A percentile compares a stretch with the other conserved stretches of the same genome.
phyloP scores from a whole-genome alignment of 345 rosid genomes.

The Eucalyptus erythrocorys region DNA sequence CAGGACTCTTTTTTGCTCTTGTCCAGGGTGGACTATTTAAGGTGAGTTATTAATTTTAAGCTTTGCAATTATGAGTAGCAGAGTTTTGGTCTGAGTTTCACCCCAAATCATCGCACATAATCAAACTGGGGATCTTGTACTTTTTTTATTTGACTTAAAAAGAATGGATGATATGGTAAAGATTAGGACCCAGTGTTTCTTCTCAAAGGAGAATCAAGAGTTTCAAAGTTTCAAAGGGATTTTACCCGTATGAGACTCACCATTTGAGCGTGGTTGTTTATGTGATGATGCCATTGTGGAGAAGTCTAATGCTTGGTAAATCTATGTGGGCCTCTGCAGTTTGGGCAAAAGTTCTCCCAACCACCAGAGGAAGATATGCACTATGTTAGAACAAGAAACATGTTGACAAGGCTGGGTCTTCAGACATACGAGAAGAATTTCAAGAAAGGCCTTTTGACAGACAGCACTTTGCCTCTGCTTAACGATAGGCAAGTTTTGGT shows the following conservation, averaged over 20 bases:
- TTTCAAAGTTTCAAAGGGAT: not conserved
- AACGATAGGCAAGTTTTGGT: slow-evolving; percentile 59
- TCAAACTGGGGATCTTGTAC: not conserved
- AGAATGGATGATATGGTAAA: not conserved
- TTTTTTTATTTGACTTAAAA: not conserved
- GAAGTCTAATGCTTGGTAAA: not conserved
- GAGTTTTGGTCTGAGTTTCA: not conserved
- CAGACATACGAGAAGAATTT: slow-evolving; percentile 87
- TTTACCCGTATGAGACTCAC: not conserved
- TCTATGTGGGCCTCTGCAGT: slow-evolving; percentile 16
- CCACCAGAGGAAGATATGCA: slow-evolving; percentile 45
- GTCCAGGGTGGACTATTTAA: slow-evolving; percentile 74
- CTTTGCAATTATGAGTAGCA: not conserved
- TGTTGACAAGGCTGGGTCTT: slow-evolving; percentile 73
- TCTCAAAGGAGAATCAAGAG: not conserved
- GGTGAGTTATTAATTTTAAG: slow-evolving; percentile 25
- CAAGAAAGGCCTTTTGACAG: slow-evolving; percentile 78
- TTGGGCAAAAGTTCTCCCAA: slow-evolving; percentile 61
- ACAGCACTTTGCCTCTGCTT: slow-evolving; percentile 73
- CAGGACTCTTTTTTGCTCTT: slow-evolving; percentile 72
- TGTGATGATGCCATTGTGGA: not conserved
- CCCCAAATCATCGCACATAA: not conserved
- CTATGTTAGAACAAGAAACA: slow-evolving; percentile 42
- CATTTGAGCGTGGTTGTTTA: not conserved
- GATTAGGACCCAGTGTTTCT: not conserved